Conservation (phyloP, 2,329 filamentous ascomycete genomes). For the Epicoccum sorghinum region DNA sequence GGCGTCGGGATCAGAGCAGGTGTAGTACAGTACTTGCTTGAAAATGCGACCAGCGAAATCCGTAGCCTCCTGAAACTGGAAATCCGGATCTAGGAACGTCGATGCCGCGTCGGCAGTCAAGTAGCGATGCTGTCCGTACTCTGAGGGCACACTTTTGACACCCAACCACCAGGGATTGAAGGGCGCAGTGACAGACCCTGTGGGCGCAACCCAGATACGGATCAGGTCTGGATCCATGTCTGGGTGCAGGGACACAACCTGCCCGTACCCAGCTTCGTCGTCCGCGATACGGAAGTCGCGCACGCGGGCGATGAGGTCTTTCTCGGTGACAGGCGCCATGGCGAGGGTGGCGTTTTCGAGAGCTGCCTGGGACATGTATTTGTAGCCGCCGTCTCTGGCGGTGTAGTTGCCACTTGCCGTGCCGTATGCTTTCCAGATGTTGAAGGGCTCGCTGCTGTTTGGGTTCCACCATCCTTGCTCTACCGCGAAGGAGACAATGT, state of each 20-base stretch:
- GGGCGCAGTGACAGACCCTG: constrained; percentile 42
- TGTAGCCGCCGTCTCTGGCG: constrained; percentile 44
- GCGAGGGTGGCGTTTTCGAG: constrained; percentile 45
- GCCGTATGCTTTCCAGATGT: constrained; percentile 47
- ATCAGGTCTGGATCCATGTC: constrained; percentile 39
- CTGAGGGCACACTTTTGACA: constrained; percentile 36
- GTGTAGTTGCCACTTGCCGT: constrained; percentile 35
- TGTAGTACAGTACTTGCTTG: constrained; percentile 39
- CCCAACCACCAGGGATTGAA: constrained; percentile 47
- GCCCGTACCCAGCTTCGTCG: constrained; percentile 46
- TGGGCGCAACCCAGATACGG: constrained; percentile 45
- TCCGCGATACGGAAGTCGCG: constrained; percentile 46
- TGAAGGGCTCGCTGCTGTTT: constrained; percentile 40
- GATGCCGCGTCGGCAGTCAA: constrained; percentile 42
- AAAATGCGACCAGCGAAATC: constrained; percentile 35
- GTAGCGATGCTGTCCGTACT: constrained; percentile 45
- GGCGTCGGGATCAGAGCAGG: constrained; percentile 33
- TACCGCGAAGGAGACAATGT: constrained; percentile 44
- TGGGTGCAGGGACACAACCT: constrained; percentile 38
- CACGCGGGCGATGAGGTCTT: constrained; percentile 53
- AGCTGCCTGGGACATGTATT: constrained; percentile 47
- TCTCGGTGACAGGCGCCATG: constrained; percentile 58
- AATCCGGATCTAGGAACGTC: constrained; percentile 43
- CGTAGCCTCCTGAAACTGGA: constrained; percentile 39
- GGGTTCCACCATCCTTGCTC: constrained; percentile 46